Percentiles rank a stretch among this genome's conserved stretches.
Evolutionary conservation across 768 basidiomycete species (phyloP).

Genomic region (Ramaria rubella): DNA sequence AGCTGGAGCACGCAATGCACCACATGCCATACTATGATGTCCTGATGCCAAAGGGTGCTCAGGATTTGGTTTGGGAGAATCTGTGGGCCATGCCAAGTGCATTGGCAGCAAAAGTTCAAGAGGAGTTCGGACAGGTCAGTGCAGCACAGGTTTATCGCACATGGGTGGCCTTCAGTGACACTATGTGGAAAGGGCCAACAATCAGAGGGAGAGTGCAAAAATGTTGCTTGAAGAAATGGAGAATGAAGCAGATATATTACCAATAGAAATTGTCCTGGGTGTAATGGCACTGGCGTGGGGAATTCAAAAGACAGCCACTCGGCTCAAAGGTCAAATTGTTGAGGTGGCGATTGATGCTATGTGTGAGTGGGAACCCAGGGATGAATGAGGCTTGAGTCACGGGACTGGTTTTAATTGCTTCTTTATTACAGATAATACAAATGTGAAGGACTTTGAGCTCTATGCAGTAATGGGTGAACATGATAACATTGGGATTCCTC

Average conservation of each 20-base stretch:
- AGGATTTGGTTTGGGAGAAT: not conserved
- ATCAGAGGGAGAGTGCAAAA: conserved; percentile 21
- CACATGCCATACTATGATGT: not conserved
- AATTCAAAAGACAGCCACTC: not conserved
- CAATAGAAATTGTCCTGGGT: not conserved
- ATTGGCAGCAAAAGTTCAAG: conserved; percentile 29
- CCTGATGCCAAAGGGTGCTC: not conserved
- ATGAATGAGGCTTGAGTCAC: too few species aligned
- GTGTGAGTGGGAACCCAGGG: conserved; percentile 14
- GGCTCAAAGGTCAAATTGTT: conserved; percentile 10
- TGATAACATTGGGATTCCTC: conserved; percentile 20
- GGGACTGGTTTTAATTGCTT: not conserved
- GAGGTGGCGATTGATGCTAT: conserved; percentile 17
- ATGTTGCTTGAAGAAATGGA: conserved; percentile 18
- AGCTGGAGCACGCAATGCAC: not conserved
- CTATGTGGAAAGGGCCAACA: conserved; percentile 20
- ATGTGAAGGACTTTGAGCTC: conserved; percentile 20
- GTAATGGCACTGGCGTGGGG: conserved; percentile 8
- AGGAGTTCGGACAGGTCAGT: conserved; percentile 24
- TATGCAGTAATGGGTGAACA: conserved; percentile 20
- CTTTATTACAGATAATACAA: conserved; percentile 12
- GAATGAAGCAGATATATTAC: conserved; percentile 21
- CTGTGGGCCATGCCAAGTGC: conserved; percentile 12
- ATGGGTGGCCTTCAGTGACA: conserved; percentile 24
- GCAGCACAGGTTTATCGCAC: conserved; percentile 21